phyloP scores from a whole-genome alignment of 306 rosid species.

The Fragaria iinumae region DNA sequence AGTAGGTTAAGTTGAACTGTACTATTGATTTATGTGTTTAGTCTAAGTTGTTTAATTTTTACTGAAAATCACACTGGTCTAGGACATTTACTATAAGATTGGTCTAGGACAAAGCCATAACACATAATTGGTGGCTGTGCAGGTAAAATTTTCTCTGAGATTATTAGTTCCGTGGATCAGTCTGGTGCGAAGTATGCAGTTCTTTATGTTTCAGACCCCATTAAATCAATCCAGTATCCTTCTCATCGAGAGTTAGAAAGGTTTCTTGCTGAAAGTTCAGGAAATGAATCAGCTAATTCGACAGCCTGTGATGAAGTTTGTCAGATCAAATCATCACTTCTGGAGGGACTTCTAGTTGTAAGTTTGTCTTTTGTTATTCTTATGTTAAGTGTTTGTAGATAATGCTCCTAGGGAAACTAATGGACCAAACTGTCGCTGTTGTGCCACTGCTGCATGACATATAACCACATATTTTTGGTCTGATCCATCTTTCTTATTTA shows the following conservation, averaged over 20 bases:
- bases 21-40: neutral
- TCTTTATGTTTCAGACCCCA: constrained; percentile 82
- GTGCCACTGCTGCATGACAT: neutral
- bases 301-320: constrained; percentile 74
- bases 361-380: constrained; percentile 27
- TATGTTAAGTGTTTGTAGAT: neutral
- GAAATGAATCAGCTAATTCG: constrained; percentile 41
- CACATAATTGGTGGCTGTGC: constrained; percentile 26
- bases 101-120: neutral
- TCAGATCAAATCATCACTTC: constrained; percentile 82
- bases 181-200: constrained; percentile 80
- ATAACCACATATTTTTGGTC: neutral
- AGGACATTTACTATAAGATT: neutral
- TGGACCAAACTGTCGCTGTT: neutral
- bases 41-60: constrained; percentile 5
- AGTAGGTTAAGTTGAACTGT: constrained; percentile 46
- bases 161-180: constrained; percentile 63
- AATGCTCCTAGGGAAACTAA: neutral
- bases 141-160: constrained; percentile 63
- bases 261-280: constrained; percentile 66
- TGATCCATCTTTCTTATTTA: neutral
- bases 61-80: constrained; percentile 3
- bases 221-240: constrained; percentile 57
- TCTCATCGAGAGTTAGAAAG: constrained; percentile 68
- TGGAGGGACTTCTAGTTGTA: constrained; percentile 90